These are phyloP conservation scores for Daucus carota DNA, from an alignment of 129 eudicot species.

Conservation along the genomic window DH1_v3.0 NC_030389.2:6392001-6392500, in stretches of 20 bases:
- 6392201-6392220: constrained; percentile 24
- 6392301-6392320: neutral
- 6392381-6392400: neutral
- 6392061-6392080: constrained; percentile 75
- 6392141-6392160: neutral
- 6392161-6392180: neutral
- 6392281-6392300: constrained; percentile 45
- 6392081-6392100: constrained; percentile 81
- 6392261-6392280: constrained; percentile 63
- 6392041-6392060: constrained; percentile 66
- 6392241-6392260: constrained; percentile 72
- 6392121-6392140: neutral
- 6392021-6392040: constrained; percentile 83
- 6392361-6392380: neutral
- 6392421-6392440: neutral
- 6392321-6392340: neutral
- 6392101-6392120: constrained; percentile 79
- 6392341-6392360: neutral
- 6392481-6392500: neutral
- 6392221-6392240: constrained; percentile 90
- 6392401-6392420: neutral
- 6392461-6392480: neutral
- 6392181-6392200: neutral
- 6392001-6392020: constrained; percentile 57
- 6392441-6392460: neutral